Evolutionary conservation across 768 basidiomycete species (phyloP).

Genomic region (Lentinus brumalis): DNA sequence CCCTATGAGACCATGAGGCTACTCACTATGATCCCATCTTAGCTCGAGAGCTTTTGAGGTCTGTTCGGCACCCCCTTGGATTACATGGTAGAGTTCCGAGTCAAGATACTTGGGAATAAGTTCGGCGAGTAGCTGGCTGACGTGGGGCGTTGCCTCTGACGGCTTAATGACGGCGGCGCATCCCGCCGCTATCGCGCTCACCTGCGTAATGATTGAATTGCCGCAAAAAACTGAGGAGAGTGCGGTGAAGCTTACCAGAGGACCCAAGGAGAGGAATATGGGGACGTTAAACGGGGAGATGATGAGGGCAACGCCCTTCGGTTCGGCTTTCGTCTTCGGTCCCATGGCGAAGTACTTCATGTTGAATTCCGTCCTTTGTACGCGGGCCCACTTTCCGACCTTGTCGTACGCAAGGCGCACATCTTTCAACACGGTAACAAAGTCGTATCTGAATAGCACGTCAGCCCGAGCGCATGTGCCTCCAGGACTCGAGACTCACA

Average conservation of each 20-base stretch:
- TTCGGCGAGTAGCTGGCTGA: slow-evolving; percentile 60
- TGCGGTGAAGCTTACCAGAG: slow-evolving; percentile 46
- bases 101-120: slow-evolving; percentile 80
- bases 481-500: slow-evolving; percentile 37
- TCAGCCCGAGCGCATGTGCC: too few relatives aligned
- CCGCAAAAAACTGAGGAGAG: too few relatives aligned
- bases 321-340: slow-evolving; percentile 69
- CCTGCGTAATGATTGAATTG: slow-evolving; percentile 9
- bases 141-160: slow-evolving; percentile 65
- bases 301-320: slow-evolving; percentile 74
- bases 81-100: slow-evolving; percentile 58
- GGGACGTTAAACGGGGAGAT: slow-evolving; percentile 81
- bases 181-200: slow-evolving; percentile 79
- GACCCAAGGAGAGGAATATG: slow-evolving; percentile 55
- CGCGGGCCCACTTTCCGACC: slow-evolving; percentile 75
- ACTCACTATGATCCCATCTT: slow-evolving; percentile 64
- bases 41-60: slow-evolving; percentile 68
- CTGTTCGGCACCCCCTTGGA: slow-evolving; percentile 69
- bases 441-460: slow-evolving; percentile 56
- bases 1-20: background rate
- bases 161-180: slow-evolving; percentile 74
- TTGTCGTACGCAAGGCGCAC: slow-evolving; percentile 55
- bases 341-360: slow-evolving; percentile 59
- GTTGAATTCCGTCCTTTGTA: slow-evolving; percentile 56
- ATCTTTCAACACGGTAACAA: slow-evolving; percentile 52